A percentile compares a stretch with the other conserved stretches of the same genome.
Conservation (phyloP, 1,284 basidiomycete species). For the Pulveroboletus sp. region DNA sequence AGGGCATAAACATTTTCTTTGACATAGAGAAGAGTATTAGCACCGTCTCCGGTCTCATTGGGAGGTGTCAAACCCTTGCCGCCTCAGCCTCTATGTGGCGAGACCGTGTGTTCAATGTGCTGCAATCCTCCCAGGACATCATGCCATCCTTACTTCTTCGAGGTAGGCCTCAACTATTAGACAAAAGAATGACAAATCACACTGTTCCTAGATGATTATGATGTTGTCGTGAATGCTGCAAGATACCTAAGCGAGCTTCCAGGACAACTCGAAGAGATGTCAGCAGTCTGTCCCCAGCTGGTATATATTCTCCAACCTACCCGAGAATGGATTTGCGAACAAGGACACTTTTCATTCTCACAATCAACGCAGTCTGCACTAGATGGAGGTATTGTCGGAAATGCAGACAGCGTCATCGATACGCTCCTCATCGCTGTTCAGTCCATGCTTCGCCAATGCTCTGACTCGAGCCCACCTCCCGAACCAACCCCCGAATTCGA, state of each 20-base stretch:
- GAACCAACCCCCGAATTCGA: slow-evolving; percentile 5
- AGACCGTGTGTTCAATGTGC: slow-evolving; percentile 26
- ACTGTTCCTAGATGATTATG: slow-evolving; percentile 24
- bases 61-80: slow-evolving; percentile 25
- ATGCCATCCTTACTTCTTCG: slow-evolving; percentile 30
- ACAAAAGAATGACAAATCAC: not conserved
- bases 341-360: slow-evolving; percentile 26
- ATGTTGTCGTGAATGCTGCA: slow-evolving; percentile 19
- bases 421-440: slow-evolving; percentile 63
- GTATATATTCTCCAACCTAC: slow-evolving; percentile 27
- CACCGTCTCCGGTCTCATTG: slow-evolving; percentile 29
- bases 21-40: slow-evolving; percentile 29
- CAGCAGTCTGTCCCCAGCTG: slow-evolving; percentile 27
- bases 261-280: slow-evolving; percentile 27
- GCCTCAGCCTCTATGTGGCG: slow-evolving; percentile 18
- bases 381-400: not conserved
- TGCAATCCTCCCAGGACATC: slow-evolving; percentile 18
- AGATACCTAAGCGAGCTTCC: slow-evolving; percentile 21
- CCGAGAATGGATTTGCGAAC: slow-evolving; percentile 30
- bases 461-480: slow-evolving; percentile 18
- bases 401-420: slow-evolving; percentile 49
- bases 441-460: slow-evolving; percentile 44
- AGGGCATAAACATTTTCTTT: slow-evolving; percentile 34
- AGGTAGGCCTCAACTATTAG: slow-evolving; percentile 23
- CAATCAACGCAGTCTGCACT: not conserved